Evolutionary conservation across 805 yeast species (phyloP).

Genomic region (Saturnispora quitensis): DNA sequence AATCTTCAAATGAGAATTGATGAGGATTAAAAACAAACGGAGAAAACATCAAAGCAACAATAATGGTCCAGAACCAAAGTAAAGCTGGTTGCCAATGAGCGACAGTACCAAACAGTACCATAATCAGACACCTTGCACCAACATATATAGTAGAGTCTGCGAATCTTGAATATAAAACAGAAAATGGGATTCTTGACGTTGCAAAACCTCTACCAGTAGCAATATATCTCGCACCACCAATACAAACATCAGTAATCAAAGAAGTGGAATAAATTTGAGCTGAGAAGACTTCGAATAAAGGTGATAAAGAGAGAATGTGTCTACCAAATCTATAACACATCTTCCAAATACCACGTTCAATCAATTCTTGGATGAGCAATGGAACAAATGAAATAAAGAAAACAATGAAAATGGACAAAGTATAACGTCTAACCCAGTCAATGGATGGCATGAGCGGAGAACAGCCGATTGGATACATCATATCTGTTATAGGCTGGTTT

Average conservation of each 20-base stretch:
- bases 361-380: constrained; percentile 66
- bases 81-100: constrained; percentile 54
- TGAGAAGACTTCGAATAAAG: constrained; percentile 76
- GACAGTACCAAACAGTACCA: constrained; percentile 48
- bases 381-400: constrained; percentile 77
- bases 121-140: constrained; percentile 44
- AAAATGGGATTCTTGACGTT: constrained; percentile 59
- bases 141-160: constrained; percentile 59
- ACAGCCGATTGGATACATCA: constrained; percentile 60
- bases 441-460: constrained; percentile 64
- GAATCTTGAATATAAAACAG: constrained; percentile 58
- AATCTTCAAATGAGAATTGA: constrained; percentile 61
- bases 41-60: constrained; percentile 54
- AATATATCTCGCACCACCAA: constrained; percentile 84
- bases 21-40: constrained; percentile 75
- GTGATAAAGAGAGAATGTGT: constrained; percentile 64
- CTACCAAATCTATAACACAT: constrained; percentile 60
- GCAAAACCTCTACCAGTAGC: constrained; percentile 86
- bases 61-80: constrained; percentile 66
- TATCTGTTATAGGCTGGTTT: constrained; percentile 51
- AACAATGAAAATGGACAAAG: constrained; percentile 72
- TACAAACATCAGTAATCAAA: constrained; percentile 57
- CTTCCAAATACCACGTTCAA: constrained; percentile 75
- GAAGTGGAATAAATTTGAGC: constrained; percentile 73
- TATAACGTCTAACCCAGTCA: constrained; percentile 76